Base-by-base conservation (phyloP, 2,329 filamentous ascomycete species). In the Ambrosiella xylebori region DNA sequence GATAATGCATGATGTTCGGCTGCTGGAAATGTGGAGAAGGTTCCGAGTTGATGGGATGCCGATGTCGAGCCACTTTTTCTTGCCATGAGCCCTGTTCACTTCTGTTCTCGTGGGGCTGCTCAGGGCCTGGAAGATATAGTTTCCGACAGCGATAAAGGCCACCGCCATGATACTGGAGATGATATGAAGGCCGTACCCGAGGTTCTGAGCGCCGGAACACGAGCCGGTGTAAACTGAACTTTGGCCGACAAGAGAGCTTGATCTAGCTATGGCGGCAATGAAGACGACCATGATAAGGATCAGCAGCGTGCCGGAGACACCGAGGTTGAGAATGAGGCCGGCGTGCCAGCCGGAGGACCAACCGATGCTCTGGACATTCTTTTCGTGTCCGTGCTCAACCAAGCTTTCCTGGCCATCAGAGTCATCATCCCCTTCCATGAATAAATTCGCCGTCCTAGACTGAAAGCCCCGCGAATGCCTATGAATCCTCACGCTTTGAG, bases 71-170 rank as follows among this genome's bases (percentile, higher is more conserved):
- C 76, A 79, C 50, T 64, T 67, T 62, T 67, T 69, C 39, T 65
- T 67, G 9, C 66, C 67, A 62, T 80, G 77, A 4, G 76, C 76
- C 11, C 62, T 64, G 36, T 71, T 67, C 7, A 80, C 64, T 62
- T 79, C 76, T 9, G 65, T 65, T 45, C 76, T 70, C 7, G 75
- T 78, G 5, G 77, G 77, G 62, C 76, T 78, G 63, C 69, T 71
- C 11, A 79, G 71, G n/a, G 77, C 69, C 64, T 80, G 77, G 59
- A 77, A 75, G 44, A 71, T 68, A 63, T 79, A 79, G 66, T 77
- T 78, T 9, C 72, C 76, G 2, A 72, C 73, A 0, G 72, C 72
- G 11, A 80, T 64, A 17, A 78, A 62, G 3, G 71, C 66, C 4
- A 75, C 63, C 7, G 67, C 68, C 47, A 74, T 67, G 1, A 73